Conservation (phyloP, 169 alveolate species). For the Blepharisma undulans region DNA sequence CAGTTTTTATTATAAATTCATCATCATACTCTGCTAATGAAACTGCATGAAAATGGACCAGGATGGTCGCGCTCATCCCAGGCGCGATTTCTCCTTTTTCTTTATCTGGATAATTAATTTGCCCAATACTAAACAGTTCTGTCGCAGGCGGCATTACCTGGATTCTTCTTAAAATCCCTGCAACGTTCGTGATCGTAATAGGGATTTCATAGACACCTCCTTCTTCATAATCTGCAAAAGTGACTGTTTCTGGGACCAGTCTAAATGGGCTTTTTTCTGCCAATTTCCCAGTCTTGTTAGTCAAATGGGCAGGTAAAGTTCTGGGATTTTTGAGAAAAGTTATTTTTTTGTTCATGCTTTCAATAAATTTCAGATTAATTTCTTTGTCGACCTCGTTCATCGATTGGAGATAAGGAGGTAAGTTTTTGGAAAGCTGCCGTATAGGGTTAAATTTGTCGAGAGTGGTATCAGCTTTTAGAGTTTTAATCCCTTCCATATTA, state of each 20-base stretch:
- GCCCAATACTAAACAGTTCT: slow-evolving; percentile 72
- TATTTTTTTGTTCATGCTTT: slow-evolving; percentile 86
- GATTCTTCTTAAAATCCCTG: slow-evolving; percentile 68
- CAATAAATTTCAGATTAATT: slow-evolving; percentile 77
- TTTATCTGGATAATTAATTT: slow-evolving; percentile 71
- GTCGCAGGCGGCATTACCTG: slow-evolving; percentile 81
- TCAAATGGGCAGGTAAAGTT: slow-evolving; percentile 17
- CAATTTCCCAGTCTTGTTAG: slow-evolving; percentile 20
- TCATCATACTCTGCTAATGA: slow-evolving; percentile 85
- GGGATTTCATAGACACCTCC: slow-evolving; percentile 84
- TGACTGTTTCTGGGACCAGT: slow-evolving; percentile 72
- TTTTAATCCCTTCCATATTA: slow-evolving; percentile 38
- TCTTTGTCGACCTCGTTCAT: slow-evolving; percentile 86
- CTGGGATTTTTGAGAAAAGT: slow-evolving; percentile 85
- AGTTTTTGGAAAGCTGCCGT: slow-evolving; percentile 17
- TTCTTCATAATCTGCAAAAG: slow-evolving; percentile 82
- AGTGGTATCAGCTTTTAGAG: slow-evolving; percentile 37
- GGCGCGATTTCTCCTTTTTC: slow-evolving; percentile 84
- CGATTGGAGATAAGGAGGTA: slow-evolving; percentile 65
- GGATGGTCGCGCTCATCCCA: slow-evolving; percentile 82
- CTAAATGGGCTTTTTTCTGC: slow-evolving; percentile 72
- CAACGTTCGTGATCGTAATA: slow-evolving; percentile 78
- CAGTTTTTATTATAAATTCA: slow-evolving; percentile 72
- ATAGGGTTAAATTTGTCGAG: slow-evolving; percentile 37
- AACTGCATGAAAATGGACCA: slow-evolving; percentile 76